Evolutionary conservation across 257 asterid genomes (phyloP).

Genomic region (Solanum megistacrolobum): DNA sequence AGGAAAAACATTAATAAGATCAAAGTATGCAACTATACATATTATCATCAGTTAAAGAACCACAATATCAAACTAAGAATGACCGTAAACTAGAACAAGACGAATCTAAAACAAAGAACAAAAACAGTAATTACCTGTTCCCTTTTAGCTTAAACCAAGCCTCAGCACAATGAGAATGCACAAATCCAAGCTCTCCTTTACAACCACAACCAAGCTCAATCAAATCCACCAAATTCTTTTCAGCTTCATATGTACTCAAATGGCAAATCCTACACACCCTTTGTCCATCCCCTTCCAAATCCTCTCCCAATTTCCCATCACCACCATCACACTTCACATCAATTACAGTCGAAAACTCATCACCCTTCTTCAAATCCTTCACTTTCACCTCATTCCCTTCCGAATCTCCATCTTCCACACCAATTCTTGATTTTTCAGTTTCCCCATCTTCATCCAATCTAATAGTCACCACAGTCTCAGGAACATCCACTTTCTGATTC

Average conservation of each 20-base stretch:
- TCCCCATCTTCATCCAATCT: neutral
- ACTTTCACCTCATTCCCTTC: neutral
- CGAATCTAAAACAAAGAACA: neutral
- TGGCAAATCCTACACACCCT: slow-evolving; percentile 70
- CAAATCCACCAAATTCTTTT: slow-evolving; percentile 27
- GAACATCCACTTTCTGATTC: neutral
- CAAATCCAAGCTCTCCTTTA: slow-evolving; percentile 80
- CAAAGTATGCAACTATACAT: neutral
- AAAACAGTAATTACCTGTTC: slow-evolving; percentile 35
- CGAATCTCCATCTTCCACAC: neutral
- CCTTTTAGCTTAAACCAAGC: slow-evolving; percentile 72
- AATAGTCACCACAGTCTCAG: neutral
- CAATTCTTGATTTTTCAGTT: neutral
- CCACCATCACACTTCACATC: slow-evolving; percentile 18
- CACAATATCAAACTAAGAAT: neutral
- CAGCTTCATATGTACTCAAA: slow-evolving; percentile 44
- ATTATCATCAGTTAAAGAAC: neutral
- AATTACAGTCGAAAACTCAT: slow-evolving; percentile 20
- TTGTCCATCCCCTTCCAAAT: slow-evolving; percentile 21
- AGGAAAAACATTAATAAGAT: neutral
- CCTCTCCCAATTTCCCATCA: neutral
- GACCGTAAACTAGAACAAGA: neutral
- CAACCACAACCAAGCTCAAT: slow-evolving; percentile 87
- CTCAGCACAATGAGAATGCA: slow-evolving; percentile 64
- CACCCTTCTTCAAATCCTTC: slow-evolving; percentile 1